Evolutionary conservation across 2,329 filamentous ascomycete genomes (phyloP).

Genomic region (Nakataea oryzae): DNA sequence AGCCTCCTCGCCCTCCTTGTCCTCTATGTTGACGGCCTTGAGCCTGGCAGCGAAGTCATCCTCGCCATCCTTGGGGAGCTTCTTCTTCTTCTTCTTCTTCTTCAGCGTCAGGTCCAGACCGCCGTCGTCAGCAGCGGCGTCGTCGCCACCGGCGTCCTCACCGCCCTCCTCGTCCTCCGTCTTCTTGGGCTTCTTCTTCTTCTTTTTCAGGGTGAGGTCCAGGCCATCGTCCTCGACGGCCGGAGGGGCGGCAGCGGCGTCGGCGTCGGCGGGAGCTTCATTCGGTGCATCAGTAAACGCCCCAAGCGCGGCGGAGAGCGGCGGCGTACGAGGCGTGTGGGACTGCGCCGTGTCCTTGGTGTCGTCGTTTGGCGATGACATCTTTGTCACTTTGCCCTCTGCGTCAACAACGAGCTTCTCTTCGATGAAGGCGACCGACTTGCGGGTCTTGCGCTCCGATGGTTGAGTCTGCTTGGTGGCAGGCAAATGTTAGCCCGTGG

Average conservation of each 20-base stretch:
- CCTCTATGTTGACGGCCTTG: slow-evolving; percentile 50
- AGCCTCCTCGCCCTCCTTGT: slow-evolving; percentile 46
- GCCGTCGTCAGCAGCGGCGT: slow-evolving; percentile 48
- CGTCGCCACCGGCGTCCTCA: slow-evolving; percentile 36
- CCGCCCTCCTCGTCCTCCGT: slow-evolving; percentile 37
- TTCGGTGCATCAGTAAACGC: slow-evolving; percentile 41
- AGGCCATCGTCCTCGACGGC: slow-evolving; percentile 38
- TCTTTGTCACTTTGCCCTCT: slow-evolving; percentile 75
- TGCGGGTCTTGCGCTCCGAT: slow-evolving; percentile 25
- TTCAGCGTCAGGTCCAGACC: slow-evolving; percentile 43
- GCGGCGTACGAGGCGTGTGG: slow-evolving; percentile 60
- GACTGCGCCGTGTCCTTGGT: slow-evolving; percentile 73
- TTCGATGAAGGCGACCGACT: slow-evolving; percentile 90
- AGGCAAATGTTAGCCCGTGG: neutral
- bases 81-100: slow-evolving; percentile 80
- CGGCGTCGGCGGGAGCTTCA: slow-evolving; percentile 24
- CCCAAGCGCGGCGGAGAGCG: slow-evolving; percentile 42
- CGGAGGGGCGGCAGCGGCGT: slow-evolving; percentile 17
- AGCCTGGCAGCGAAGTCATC: slow-evolving; percentile 52
- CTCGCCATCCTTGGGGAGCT: slow-evolving; percentile 28
- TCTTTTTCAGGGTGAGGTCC: slow-evolving; percentile 62
- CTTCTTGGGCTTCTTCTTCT: slow-evolving; percentile 55
- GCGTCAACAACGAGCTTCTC: slow-evolving; percentile 79
- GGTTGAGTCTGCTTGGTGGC: slow-evolving; percentile 1
- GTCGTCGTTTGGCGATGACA: slow-evolving; percentile 59